Evolutionary conservation across 208 protist species (phyloP).

Genomic region (Porcisia deanei): DNA sequence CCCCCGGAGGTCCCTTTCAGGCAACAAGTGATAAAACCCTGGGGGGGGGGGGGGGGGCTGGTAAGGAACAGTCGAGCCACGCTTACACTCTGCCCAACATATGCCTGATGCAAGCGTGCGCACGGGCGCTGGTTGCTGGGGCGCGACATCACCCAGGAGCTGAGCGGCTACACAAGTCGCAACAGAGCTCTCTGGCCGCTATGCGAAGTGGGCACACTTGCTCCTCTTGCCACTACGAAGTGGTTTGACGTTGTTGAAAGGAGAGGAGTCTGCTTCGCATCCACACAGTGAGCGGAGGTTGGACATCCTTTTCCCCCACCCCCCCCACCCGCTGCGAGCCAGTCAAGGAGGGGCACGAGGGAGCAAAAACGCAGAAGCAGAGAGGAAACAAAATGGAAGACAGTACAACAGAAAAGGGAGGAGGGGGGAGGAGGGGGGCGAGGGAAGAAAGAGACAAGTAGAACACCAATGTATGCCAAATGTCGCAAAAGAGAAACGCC

Average conservation of each 20-base stretch:
- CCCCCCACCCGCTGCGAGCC: too few relatives aligned
- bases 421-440: too few relatives aligned
- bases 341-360: too few relatives aligned
- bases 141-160: not conserved
- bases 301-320: too few relatives aligned
- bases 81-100: not conserved
- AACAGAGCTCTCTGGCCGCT: not conserved
- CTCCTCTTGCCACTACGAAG: not conserved
- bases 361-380: not conserved
- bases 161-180: not conserved
- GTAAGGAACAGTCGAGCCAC: not conserved
- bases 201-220: not conserved
- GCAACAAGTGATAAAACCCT: too few relatives aligned
- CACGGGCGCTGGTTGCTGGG: not conserved
- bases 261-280: not conserved
- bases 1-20: too few relatives aligned
- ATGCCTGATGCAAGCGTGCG: not conserved
- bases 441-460: not conserved
- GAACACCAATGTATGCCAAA: not conserved
- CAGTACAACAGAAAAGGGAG: slow-evolving; percentile 5
- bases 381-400: not conserved
- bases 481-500: too few relatives aligned
- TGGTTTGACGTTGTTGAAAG: not conserved
- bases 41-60: not conserved
- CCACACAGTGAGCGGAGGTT: too few relatives aligned